Base-by-base conservation (phyloP, 164 flowering plant species). In the Kingdonia uniflora region DNA sequence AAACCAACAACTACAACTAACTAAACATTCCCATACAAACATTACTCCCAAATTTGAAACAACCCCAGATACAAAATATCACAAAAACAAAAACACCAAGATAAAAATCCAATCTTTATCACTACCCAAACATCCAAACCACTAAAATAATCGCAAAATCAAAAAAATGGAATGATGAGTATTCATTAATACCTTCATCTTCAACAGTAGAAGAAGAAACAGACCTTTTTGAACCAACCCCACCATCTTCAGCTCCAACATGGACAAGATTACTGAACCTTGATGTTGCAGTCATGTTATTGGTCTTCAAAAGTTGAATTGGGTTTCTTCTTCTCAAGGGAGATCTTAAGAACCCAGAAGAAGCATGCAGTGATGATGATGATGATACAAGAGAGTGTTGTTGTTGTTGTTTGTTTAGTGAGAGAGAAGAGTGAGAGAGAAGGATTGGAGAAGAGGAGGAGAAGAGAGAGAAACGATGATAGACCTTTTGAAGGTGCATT, bases 401-500 rank as follows among this genome's bases (percentile, higher is more conserved):
- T 5, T 35, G 54, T 14, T 15, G n/a, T n/a, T n/a, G n/a, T n/a
- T n/a, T n/a, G n/a, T n/a, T n/a, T n/a, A n/a, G 35, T 29, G 35
- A 29, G 8, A 29, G 35, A 3, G 35, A 29, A n/a, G 35, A 29
- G 35, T 29, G 35, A 29, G 35, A 29, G 8, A 29, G 44, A 19
- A 37, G 55, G 25, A 11, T 29, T 29, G 55, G 50, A 38, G 58
- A 37, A 44, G 50, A 49, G 14, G 61, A 55, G 40, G 67, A 49
- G 47, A 60, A 40, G 62, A 58, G 77, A 66, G 77, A 64, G 71
- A 72, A 57, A 14, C 78, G 80, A 51, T 75, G 79, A 46, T 67
- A 76, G 70, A 71, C 67, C 68, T 72, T 77, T 67, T 74, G 76
- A 48, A 77, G 66, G 62, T 78, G 81, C 80, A 80, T 76, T 47